phyloP scores from a whole-genome alignment of 2,329 filamentous ascomycete genomes.

The Rasamsonia emersonii region DNA sequence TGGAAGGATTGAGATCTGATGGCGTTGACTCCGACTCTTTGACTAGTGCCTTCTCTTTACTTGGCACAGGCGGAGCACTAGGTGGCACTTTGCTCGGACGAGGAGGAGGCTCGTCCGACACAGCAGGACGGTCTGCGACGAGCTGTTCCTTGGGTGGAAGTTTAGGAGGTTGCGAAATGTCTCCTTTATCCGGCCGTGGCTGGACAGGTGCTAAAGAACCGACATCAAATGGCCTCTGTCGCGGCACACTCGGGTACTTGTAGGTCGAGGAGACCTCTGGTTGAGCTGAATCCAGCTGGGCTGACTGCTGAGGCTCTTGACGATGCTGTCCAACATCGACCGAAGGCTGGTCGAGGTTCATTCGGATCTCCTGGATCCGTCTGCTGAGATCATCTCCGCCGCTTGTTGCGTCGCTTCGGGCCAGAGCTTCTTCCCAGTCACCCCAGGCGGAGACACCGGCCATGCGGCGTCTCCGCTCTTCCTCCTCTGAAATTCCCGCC shows the following conservation, averaged over 20 bases:
- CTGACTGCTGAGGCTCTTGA: conserved; percentile 7
- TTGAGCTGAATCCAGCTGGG: conserved; percentile 10
- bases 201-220: conserved; percentile 13
- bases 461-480: conserved; percentile 48
- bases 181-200: conserved; percentile 10
- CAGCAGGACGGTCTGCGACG: conserved; percentile 9
- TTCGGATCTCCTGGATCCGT: conserved; percentile 44
- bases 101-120: conserved; percentile 15
- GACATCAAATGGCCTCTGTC: conserved; percentile 21
- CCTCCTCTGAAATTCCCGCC: conserved; percentile 49
- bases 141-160: conserved; percentile 32
- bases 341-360: conserved; percentile 25
- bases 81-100: conserved; percentile 19
- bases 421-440: conserved; percentile 41
- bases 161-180: conserved; percentile 21
- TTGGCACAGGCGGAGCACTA: conserved; percentile 15
- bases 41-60: conserved; percentile 15
- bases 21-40: conserved; percentile 13
- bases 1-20: conserved; percentile 35
- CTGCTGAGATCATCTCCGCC: conserved; percentile 40
- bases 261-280: conserved; percentile 20
- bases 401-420: conserved; percentile 20
- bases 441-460: conserved; percentile 48
- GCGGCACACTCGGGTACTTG: conserved; percentile 37
- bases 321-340: conserved; percentile 7